phyloP scores from a whole-genome alignment of 2,329 filamentous ascomycete species.

The Colletotrichum tofieldiae region DNA sequence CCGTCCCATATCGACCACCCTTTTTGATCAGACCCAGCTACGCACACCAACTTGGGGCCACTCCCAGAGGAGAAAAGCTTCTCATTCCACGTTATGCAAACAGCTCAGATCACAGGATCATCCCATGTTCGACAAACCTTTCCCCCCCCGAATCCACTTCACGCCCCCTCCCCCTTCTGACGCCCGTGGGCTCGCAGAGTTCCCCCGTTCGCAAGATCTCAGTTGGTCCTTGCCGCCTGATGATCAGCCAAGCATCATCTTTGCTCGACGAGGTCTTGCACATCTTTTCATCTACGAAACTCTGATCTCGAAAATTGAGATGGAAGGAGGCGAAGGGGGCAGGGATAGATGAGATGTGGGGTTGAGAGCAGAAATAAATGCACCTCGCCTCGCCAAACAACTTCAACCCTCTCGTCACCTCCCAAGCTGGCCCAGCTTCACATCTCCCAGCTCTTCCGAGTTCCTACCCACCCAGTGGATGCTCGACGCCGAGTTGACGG shows the following conservation, averaged over 20 bases:
- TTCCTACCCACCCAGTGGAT: neutral
- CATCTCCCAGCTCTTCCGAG: slow-evolving; percentile 1
- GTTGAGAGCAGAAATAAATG: slow-evolving; percentile 13
- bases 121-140: slow-evolving; percentile 27
- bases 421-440: neutral
- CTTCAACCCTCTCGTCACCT: slow-evolving; percentile 1
- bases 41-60: neutral
- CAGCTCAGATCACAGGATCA: slow-evolving; percentile 41
- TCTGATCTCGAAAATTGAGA: neutral
- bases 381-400: neutral
- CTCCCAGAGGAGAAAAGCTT: slow-evolving; percentile 13
- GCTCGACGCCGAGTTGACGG: neutral
- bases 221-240: neutral
- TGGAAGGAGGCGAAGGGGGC: neutral
- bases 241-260: slow-evolving; percentile 15
- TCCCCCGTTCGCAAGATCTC: slow-evolving; percentile 5
- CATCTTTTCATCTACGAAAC: slow-evolving; percentile 10
- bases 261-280: neutral
- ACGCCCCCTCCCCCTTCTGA: neutral
- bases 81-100: slow-evolving; percentile 11
- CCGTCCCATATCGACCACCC: slow-evolving; percentile 28
- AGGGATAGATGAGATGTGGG: neutral
- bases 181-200: neutral
- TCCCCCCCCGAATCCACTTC: slow-evolving; percentile 3
- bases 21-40: neutral